Evolutionary conservation across 2,329 filamentous ascomycete species (phyloP).

Genomic region (Neonectria ditissima): DNA sequence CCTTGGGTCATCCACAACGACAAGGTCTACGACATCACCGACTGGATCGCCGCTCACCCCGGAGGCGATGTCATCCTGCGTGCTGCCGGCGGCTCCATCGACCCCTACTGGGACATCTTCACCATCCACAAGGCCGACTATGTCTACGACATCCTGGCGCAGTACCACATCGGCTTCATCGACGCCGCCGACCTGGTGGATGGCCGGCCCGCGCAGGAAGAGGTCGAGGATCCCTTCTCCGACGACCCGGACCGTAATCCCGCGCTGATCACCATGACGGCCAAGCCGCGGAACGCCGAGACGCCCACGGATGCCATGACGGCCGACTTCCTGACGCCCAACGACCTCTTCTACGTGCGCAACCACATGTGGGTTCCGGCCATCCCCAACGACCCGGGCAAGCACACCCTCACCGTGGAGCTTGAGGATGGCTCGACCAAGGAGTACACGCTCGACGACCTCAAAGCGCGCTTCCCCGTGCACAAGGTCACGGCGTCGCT

Average conservation of each 20-base stretch:
- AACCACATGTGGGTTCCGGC: constrained; percentile 74
- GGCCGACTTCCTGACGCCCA: constrained; percentile 65
- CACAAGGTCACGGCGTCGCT: constrained; percentile 66
- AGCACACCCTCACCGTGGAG: constrained; percentile 65
- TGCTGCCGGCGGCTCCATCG: constrained; percentile 73
- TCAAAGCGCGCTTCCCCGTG: constrained; percentile 63
- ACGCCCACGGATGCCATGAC: constrained; percentile 63
- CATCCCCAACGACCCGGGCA: constrained; percentile 51
- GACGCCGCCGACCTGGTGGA: constrained; percentile 69
- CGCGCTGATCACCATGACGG: constrained; percentile 63
- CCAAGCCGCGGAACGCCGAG: constrained; percentile 71
- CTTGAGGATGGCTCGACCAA: constrained; percentile 65
- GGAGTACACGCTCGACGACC: constrained; percentile 65
- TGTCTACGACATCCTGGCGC: constrained; percentile 73
- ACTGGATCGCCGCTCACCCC: constrained; percentile 74
- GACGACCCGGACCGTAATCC: constrained; percentile 65
- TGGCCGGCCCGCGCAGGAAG: constrained; percentile 63
- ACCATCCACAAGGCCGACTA: constrained; percentile 74
- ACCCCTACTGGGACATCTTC: constrained; percentile 78
- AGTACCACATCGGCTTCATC: constrained; percentile 72
- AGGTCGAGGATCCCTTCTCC: constrained; percentile 71
- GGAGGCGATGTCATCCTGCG: constrained; percentile 76
- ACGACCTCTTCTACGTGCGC: constrained; percentile 68
- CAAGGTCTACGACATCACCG: constrained; percentile 77
- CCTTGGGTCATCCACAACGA: constrained; percentile 75